Evolutionary conservation across 768 basidiomycete genomes (phyloP), one percentile per base, ranked within the genome.

Genomic region (Naganishia friedmannii): DNA sequence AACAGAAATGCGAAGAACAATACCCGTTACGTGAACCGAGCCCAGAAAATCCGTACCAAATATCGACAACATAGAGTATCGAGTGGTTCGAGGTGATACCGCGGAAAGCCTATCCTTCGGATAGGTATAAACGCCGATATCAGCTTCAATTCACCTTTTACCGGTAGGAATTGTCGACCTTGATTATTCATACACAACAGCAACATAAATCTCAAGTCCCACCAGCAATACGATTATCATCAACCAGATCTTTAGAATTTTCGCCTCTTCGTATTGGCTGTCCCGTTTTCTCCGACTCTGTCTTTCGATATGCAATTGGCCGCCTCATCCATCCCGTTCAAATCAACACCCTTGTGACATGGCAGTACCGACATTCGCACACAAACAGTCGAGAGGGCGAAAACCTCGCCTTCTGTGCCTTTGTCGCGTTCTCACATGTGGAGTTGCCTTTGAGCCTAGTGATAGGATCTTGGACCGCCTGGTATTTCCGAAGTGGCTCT

Each of bases 251-350:
- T 51, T 23, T 69, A 68, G 39, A 42, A 26, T 28, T 55, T 56
- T 70, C 60, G 26, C 58, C 48, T 48, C 51, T 31, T 56, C 53
- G 29, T 19, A 31, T 48, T 68, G 21, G 67, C 13, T 55, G 12
- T 31, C 7, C 21, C 54, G 31, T 39, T 31, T 69, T 21, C 17
- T 53, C 37, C 48, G 26, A 57, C 23, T 32, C 66, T 31, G n/a
- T 55, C n/a, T 51, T 53, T 65, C 26, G 51, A 66, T 45, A 60
- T 69, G 51, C 51, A 55, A 65, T 63, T 66, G 76, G 76, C 79
- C 79, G 79, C 79, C 79, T 80, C 79, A 80, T 80, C 78, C 79
- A 80, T 80, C 79, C 79, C 79, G 79, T 77, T 68, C 69, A 54
- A 72, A 76, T 48, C 71, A 48, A 67, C 51, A 26, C 29, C 55